Conservation (phyloP, 2,329 filamentous ascomycete species). For the Aspergillus pseudoterreus region DNA sequence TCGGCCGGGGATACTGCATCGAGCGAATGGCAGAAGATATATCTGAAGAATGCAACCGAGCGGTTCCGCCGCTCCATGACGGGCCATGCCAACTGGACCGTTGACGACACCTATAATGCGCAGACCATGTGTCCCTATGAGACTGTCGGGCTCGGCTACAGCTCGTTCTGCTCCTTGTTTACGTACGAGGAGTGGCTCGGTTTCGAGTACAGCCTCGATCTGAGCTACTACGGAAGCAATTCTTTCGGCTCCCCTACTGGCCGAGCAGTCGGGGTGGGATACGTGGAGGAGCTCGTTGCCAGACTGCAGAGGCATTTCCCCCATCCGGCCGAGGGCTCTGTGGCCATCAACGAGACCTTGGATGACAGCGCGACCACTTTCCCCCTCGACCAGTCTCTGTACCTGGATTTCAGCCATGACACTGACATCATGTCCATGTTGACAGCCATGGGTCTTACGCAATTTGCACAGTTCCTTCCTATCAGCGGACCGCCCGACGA, state of each 20-base stretch:
- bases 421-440: constrained; percentile 51
- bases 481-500: not conserved
- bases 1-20: constrained; percentile 33
- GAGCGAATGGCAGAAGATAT: constrained; percentile 32
- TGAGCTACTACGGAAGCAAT: constrained; percentile 48
- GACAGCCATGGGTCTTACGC: constrained; percentile 53
- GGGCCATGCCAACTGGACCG: constrained; percentile 45
- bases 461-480: constrained; percentile 33
- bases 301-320: constrained; percentile 48
- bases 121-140: constrained; percentile 54
- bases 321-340: constrained; percentile 46
- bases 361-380: constrained; percentile 46
- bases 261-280: constrained; percentile 52
- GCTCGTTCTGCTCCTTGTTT: constrained; percentile 53
- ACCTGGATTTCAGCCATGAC: constrained; percentile 53
- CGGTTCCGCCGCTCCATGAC: constrained; percentile 49
- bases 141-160: constrained; percentile 47
- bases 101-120: constrained; percentile 51
- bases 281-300: constrained; percentile 51
- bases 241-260: constrained; percentile 48
- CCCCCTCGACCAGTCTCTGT: constrained; percentile 48
- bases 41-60: constrained; percentile 43
- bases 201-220: constrained; percentile 52
- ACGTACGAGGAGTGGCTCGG: constrained; percentile 54
- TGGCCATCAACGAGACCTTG: constrained; percentile 52